Percentiles rank a stretch among this genome's conserved stretches.
Evolutionary conservation across 805 yeast genomes (phyloP).

Genomic region (Citeromyces matritensis): DNA sequence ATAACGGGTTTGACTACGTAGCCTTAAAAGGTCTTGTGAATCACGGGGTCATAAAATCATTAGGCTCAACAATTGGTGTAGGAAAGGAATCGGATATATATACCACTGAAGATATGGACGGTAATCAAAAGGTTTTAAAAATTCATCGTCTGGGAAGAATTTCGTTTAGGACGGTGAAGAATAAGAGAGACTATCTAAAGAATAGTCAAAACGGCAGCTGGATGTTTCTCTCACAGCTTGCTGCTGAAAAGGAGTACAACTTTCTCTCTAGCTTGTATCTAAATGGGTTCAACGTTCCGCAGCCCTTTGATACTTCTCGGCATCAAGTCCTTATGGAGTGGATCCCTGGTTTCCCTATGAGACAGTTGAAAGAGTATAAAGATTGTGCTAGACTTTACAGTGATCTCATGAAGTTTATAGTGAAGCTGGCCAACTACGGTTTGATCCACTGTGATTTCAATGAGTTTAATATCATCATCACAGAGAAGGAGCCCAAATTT

Average conservation of each 20-base stretch:
- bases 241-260: conserved; percentile 86
- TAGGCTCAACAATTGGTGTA: conserved; percentile 85
- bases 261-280: conserved; percentile 67
- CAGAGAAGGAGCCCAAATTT: conserved; percentile 48
- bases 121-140: conserved; percentile 56
- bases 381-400: conserved; percentile 64
- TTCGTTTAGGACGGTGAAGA: conserved; percentile 84
- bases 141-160: conserved; percentile 90
- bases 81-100: conserved; percentile 97
- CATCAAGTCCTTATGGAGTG: conserved; percentile 91
- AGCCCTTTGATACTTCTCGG: conserved; percentile 77
- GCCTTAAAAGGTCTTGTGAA: conserved; percentile 78
- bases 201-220: conserved; percentile 64
- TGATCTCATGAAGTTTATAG: conserved; percentile 77
- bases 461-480: conserved; percentile 87
- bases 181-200: conserved; percentile 81
- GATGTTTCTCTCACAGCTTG: conserved; percentile 83
- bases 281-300: conserved; percentile 77
- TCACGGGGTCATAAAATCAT: conserved; percentile 55
- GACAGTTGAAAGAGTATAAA: conserved; percentile 56
- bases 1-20: conserved; percentile 82
- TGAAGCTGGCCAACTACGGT: conserved; percentile 74
- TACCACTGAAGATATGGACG: conserved; percentile 56
- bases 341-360: conserved; percentile 83
- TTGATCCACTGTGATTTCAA: conserved; percentile 95